These are phyloP conservation scores for Hypoxylon sp. DNA, from an alignment of 2,329 filamentous ascomycete species.

Conservation along the genomic window DNA sequence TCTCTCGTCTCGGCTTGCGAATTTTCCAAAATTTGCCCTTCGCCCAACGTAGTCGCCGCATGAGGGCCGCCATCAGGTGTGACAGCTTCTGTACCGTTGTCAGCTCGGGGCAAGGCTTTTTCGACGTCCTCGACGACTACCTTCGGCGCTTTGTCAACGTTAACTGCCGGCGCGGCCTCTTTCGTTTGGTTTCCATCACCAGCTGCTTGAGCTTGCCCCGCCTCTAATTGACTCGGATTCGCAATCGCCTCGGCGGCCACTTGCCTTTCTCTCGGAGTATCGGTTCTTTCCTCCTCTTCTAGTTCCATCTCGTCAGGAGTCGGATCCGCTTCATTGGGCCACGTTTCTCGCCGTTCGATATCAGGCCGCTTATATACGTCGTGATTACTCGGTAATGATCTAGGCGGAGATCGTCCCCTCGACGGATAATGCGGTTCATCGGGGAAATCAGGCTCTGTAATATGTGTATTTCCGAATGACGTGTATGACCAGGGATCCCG, in stretches of 20 bases:
- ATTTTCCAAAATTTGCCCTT: constrained; percentile 14
- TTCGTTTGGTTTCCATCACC: constrained; percentile 46
- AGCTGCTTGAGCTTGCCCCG: constrained; percentile 41
- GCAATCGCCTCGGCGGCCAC: constrained; percentile 35
- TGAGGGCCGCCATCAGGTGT: constrained; percentile 26
- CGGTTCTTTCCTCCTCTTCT: constrained; percentile 42
- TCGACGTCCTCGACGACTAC: constrained; percentile 33
- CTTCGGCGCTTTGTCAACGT: constrained; percentile 31
- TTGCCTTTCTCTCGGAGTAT: constrained; percentile 44
- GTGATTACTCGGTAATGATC: constrained; percentile 63
- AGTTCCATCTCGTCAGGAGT: constrained; percentile 39
- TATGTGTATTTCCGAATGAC: constrained; percentile 56
- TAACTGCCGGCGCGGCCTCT: constrained; percentile 30
- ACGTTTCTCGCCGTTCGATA: constrained; percentile 40
- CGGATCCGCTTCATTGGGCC: constrained; percentile 42
- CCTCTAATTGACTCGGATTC: constrained; percentile 44
- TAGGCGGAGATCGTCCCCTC: constrained; percentile 69
- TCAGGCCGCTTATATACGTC: constrained; percentile 56
- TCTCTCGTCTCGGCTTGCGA: constrained; percentile 15
- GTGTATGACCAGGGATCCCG: constrained; percentile 62
- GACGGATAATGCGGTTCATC: constrained; percentile 64
- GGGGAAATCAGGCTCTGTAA: constrained; percentile 53
- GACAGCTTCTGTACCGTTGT: constrained; percentile 33
- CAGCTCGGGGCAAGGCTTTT: constrained; percentile 24
- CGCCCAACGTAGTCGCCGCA: constrained; percentile 22